These are phyloP conservation scores for Fusarium sp. DNA, from an alignment of 2,329 filamentous ascomycete genomes.

Conservation along the genomic window DNA sequence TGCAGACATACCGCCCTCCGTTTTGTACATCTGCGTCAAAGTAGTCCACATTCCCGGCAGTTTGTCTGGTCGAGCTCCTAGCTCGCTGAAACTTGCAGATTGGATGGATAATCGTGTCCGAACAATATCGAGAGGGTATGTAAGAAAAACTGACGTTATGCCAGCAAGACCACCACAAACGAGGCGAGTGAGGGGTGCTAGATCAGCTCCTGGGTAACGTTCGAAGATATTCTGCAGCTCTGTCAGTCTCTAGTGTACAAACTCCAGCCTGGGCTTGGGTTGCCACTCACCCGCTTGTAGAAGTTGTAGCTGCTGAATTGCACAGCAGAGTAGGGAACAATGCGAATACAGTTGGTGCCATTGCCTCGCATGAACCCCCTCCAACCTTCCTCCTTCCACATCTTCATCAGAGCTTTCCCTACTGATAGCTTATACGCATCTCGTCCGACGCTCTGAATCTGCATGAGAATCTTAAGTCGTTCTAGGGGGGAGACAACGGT, in stretches of 20 bases:
- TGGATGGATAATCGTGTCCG: constrained; percentile 97
- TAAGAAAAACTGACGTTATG: constrained; percentile 94
- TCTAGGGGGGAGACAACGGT: constrained; percentile 97
- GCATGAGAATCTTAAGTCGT: constrained; percentile 96
- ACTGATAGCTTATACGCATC: constrained; percentile 96
- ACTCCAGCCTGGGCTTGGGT: too few species aligned
- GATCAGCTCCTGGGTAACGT: constrained; percentile 76
- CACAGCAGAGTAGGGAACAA: constrained; percentile 97
- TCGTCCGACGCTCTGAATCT: constrained; percentile 90
- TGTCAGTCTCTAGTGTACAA: constrained; percentile 13
- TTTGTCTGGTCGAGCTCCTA: constrained; percentile 73
- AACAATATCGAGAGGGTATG: constrained; percentile 97
- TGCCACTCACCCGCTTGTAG: constrained; percentile 82
- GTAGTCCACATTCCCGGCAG: constrained; percentile 94
- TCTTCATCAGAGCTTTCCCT: constrained; percentile 88
- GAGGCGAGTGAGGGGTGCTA: constrained; percentile 80
- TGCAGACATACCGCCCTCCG: constrained; percentile 85
- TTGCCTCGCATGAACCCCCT: constrained; percentile 97
- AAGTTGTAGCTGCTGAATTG: constrained; percentile 99
- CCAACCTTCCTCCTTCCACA: constrained; percentile 98
- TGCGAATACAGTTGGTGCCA: constrained; percentile 97
- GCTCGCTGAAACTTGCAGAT: constrained; percentile 89
- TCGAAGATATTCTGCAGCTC: constrained; percentile 77
- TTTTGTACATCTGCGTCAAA: constrained; percentile 86
- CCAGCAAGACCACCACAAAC: constrained; percentile 93